These are phyloP conservation scores for Wickerhamomyces alni DNA, from an alignment of 805 yeast species.

Conservation along the genomic window DNA sequence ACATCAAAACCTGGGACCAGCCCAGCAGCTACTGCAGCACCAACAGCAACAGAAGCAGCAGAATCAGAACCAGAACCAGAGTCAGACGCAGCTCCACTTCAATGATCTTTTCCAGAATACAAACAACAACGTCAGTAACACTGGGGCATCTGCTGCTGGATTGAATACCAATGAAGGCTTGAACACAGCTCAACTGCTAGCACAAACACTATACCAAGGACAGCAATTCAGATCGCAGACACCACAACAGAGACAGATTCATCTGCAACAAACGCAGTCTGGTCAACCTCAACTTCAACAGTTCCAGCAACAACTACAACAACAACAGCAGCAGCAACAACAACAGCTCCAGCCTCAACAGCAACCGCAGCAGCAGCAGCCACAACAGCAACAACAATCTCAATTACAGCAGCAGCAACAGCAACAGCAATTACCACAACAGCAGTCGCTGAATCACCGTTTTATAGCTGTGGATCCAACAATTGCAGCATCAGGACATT, in stretches of 20 bases:
- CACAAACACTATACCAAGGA: constrained; percentile 36
- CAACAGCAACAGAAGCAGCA: constrained; percentile 18
- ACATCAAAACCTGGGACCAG: constrained; percentile 19
- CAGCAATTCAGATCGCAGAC: constrained; percentile 29
- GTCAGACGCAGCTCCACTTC: constrained; percentile 2
- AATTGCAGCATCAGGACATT: constrained; percentile 38
- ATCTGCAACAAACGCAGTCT: constrained; percentile 27
- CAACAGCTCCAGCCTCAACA: constrained; percentile 1
- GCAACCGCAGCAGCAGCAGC: constrained; percentile 24
- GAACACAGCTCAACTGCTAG: constrained; percentile 30
- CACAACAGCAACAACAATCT: constrained; percentile 22
- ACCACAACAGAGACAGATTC: constrained; percentile 25
- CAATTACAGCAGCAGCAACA: constrained; percentile 18
- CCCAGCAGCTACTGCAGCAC: constrained; percentile 21
- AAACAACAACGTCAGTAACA: not conserved
- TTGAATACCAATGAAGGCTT: constrained; percentile 14
- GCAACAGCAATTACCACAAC: constrained; percentile 19
- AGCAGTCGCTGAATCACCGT: constrained; percentile 11
- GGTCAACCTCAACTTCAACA: constrained; percentile 26
- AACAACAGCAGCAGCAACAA: constrained; percentile 9
- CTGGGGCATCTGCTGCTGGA: not conserved
- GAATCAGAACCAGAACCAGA: constrained; percentile 12
- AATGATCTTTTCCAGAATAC: not conserved
- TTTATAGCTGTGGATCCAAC: constrained; percentile 28
- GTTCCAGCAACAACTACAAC: constrained; percentile 13